phyloP scores from a whole-genome alignment of 2,329 filamentous ascomycete genomes.

The Didymella keratinophila region DNA sequence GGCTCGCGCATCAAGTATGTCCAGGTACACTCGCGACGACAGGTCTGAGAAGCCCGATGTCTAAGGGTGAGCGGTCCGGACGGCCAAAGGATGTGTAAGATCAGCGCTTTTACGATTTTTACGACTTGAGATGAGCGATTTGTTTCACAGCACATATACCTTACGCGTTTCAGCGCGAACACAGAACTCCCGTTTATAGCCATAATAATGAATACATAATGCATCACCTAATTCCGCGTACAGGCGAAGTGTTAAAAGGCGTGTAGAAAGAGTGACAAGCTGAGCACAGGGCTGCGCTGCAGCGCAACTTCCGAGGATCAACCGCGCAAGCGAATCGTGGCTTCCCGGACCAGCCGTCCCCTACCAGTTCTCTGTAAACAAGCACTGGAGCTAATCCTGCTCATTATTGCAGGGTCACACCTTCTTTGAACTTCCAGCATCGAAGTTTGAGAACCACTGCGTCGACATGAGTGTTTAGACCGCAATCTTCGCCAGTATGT shows the following conservation, averaged over 20 bases:
- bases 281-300: neutral
- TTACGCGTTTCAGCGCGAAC: neutral
- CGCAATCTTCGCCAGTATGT: neutral
- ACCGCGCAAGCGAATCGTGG: slow-evolving; percentile 15
- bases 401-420: neutral
- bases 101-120: neutral
- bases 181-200: neutral
- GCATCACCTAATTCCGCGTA: neutral
- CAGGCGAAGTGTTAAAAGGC: too few relatives aligned
- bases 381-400: neutral
- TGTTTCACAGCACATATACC: neutral
- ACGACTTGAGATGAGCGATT: neutral
- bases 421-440: neutral
- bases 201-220: neutral
- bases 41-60: slow-evolving; percentile 11
- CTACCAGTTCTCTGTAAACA: neutral
- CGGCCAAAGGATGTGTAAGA: neutral
- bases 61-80: neutral
- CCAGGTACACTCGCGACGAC: slow-evolving; percentile 14
- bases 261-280: neutral
- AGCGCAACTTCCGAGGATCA: slow-evolving; percentile 7
- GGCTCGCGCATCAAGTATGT: slow-evolving; percentile 12
- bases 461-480: neutral
- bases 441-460: neutral
- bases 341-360: slow-evolving; percentile 5